phyloP scores from a whole-genome alignment of 805 yeast species.

The Sporopachydermia quercuum region DNA sequence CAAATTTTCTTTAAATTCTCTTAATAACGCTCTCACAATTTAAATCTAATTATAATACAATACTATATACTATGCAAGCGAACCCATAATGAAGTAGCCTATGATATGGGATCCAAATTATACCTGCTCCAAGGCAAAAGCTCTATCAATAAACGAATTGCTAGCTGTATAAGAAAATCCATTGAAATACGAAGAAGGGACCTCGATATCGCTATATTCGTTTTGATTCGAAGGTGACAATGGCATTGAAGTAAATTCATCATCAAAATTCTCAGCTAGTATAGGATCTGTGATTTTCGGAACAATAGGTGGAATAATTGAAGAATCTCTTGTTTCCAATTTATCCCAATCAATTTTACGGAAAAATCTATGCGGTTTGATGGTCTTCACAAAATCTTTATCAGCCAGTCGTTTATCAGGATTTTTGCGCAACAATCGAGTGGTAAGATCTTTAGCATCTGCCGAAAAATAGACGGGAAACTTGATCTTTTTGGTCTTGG shows the following conservation, averaged over 20 bases:
- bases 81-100: too few species aligned
- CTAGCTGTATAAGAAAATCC: slow-evolving; percentile 25
- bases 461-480: slow-evolving; percentile 64
- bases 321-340: slow-evolving; percentile 32
- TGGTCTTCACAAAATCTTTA: slow-evolving; percentile 32
- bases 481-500: slow-evolving; percentile 44
- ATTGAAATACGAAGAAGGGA: slow-evolving; percentile 8
- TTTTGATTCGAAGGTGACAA: slow-evolving; percentile 15
- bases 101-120: too few species aligned
- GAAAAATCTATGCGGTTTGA: slow-evolving; percentile 59
- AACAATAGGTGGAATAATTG: slow-evolving; percentile 57
- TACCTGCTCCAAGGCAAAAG: too few species aligned
- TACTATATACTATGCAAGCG: too few species aligned
- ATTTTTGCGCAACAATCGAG: slow-evolving; percentile 51
- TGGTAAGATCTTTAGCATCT: slow-evolving; percentile 66
- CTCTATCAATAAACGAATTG: slow-evolving; percentile 19
- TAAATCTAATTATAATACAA: too few species aligned
- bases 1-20: too few species aligned
- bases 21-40: too few species aligned
- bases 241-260: slow-evolving; percentile 58
- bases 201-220: slow-evolving; percentile 10
- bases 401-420: slow-evolving; percentile 51
- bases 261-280: slow-evolving; percentile 73
- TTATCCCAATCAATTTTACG: slow-evolving; percentile 59
- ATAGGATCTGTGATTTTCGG: slow-evolving; percentile 73